Evolutionary conservation across 768 basidiomycete species (phyloP).

Genomic region (Auricularia auricula-judae): DNA sequence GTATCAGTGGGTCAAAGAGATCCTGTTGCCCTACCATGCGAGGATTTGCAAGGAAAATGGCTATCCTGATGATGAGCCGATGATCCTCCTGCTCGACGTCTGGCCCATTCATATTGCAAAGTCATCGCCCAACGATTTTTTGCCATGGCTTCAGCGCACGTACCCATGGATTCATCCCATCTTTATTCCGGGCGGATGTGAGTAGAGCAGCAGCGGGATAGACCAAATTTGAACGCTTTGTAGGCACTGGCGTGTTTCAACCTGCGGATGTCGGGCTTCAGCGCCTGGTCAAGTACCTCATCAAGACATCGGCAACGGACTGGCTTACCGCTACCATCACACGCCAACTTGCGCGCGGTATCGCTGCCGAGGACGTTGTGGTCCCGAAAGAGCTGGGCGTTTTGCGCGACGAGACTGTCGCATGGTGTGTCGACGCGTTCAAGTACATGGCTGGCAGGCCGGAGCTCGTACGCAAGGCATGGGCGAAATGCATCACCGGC

Average conservation of each 20-base stretch:
- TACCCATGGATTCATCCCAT: slow-evolving; percentile 14
- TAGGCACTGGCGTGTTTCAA: slow-evolving; percentile 11
- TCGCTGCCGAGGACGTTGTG: not conserved
- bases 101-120: slow-evolving; percentile 18
- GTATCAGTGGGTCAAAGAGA: not conserved
- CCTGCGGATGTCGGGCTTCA: slow-evolving; percentile 21
- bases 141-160: slow-evolving; percentile 7
- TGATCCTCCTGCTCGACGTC: slow-evolving; percentile 16
- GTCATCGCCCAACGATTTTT: slow-evolving; percentile 13
- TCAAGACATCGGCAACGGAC: slow-evolving; percentile 6
- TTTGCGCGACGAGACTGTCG: not conserved
- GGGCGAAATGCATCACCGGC: slow-evolving; percentile 56
- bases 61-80: slow-evolving; percentile 8
- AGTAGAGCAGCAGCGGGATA: not conserved
- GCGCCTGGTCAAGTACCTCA: slow-evolving; percentile 16
- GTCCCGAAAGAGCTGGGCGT: not conserved
- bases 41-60: not conserved
- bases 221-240: not conserved
- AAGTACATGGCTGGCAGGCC: not conserved
- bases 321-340: not conserved
- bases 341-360: not conserved
- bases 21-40: not conserved
- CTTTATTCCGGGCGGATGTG: slow-evolving; percentile 19
- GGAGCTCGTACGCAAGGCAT: slow-evolving; percentile 66
- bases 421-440: not conserved